Evolutionary conservation across 768 basidiomycete genomes (phyloP), one percentile per base, ranked within the genome.

Genomic region (Cubamyces lactineus): DNA sequence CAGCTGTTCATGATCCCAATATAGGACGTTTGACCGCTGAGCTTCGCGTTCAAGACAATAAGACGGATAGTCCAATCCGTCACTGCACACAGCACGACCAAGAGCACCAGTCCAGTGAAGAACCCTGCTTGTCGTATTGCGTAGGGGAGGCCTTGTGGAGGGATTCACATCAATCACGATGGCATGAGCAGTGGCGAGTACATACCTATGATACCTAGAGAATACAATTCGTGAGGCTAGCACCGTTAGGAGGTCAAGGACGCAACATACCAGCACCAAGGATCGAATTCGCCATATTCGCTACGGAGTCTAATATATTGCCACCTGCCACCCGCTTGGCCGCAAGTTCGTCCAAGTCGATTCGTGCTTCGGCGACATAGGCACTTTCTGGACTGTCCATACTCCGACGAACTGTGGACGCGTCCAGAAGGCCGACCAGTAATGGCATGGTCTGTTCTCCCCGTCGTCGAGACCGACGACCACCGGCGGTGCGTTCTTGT

Each of bases 41-140:
- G 80, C 78, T 99, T 99, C 34, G 95, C 96, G 71, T 98, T 98
- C 68, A 94, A 73, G 43, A 98, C 92, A 56, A 99, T 96, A 30
- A 99, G 85, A 17, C 95, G 88, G 57, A 99, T 97, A 3, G 97
- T 99, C 96, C 96, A 97, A 74, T 93, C 92, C n/a, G 97, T 98
- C 42, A 97, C 83, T 19, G 74, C 81, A 53, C 91, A 96, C 11
- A 99, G 79, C 0, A 87, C 73, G 28, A 95, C 78, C 24, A 99
- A 82, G 1, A 99, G 82, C n/a, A 90, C 26, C 21, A 97, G 75
- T 13, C 97, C 97, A 0, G 85, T 85, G 67, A 97, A 82, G 76
- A 99, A 95, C 1, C 97, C 97, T 34, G 97, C 96, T 79, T 96
- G 93, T 66, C 89, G 86, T 53, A 98, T 77, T 40, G 97, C 96